These are phyloP conservation scores for Suillus decipiens DNA, from an alignment of 768 basidiomycete genomes.

Conservation along the genomic window DNA sequence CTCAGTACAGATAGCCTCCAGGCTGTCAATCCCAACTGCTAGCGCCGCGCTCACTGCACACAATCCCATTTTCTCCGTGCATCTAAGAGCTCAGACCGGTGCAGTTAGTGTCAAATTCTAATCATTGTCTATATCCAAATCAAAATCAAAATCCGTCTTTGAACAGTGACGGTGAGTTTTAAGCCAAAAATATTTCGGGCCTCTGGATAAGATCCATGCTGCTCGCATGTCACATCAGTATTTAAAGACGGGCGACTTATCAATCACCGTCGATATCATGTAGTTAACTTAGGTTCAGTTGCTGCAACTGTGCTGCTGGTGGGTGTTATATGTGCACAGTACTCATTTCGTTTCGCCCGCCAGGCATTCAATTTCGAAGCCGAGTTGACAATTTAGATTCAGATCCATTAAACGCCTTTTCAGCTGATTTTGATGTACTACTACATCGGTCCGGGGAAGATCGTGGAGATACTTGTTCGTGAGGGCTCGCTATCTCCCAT, in stretches of 20 bases:
- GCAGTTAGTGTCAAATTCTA: too few species aligned
- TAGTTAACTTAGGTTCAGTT: background rate
- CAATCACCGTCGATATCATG: background rate
- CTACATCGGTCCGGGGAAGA: background rate
- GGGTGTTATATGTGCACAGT: background rate
- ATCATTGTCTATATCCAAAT: too few species aligned
- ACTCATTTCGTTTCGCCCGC: background rate
- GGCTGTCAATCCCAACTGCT: too few species aligned
- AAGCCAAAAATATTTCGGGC: background rate
- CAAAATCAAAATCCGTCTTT: too few species aligned
- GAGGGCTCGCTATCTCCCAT: conserved; percentile 2
- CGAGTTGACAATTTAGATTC: background rate
- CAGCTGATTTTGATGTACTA: background rate
- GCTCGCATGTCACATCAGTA: background rate
- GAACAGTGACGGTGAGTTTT: background rate
- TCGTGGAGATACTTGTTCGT: background rate
- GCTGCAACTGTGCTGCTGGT: background rate
- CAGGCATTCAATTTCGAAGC: background rate
- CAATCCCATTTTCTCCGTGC: too few species aligned
- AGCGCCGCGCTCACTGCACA: too few species aligned
- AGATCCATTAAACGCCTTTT: background rate
- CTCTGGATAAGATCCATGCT: background rate
- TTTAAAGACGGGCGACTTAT: background rate
- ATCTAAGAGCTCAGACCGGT: too few species aligned
- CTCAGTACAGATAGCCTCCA: background rate